phyloP scores from a whole-genome alignment of 1,284 basidiomycete genomes.

The Sporisorium exsertum region DNA sequence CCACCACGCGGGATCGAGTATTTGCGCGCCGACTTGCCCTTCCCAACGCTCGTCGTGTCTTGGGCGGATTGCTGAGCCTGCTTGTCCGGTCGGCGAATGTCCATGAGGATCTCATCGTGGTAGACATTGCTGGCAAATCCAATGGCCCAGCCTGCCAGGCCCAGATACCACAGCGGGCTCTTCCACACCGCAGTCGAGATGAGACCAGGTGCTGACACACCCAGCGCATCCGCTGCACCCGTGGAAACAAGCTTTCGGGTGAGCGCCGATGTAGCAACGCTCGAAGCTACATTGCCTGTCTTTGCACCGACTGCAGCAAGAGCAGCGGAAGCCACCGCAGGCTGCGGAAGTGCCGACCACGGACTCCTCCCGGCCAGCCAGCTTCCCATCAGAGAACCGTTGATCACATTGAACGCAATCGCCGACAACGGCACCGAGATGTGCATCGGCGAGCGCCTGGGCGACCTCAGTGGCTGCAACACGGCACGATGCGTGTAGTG shows the following conservation, averaged over 20 bases:
- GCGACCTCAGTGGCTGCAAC: slow-evolving; percentile 83
- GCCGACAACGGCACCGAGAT: slow-evolving; percentile 76
- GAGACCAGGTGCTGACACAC: slow-evolving; percentile 34
- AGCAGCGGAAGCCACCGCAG: slow-evolving; percentile 66
- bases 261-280: slow-evolving; percentile 19
- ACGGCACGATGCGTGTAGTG: slow-evolving; percentile 89
- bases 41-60: slow-evolving; percentile 30
- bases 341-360: slow-evolving; percentile 43
- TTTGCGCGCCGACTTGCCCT: slow-evolving; percentile 71
- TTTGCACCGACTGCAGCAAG: slow-evolving; percentile 25
- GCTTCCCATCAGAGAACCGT: slow-evolving; percentile 78
- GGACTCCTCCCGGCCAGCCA: slow-evolving; percentile 70
- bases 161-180: slow-evolving; percentile 74
- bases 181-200: slow-evolving; percentile 62
- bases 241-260: slow-evolving; percentile 32
- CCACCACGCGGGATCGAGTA: slow-evolving; percentile 87
- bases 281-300: slow-evolving; percentile 9
- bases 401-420: slow-evolving; percentile 78
- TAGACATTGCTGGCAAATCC: slow-evolving; percentile 83
- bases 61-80: background rate
- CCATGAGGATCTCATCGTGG: slow-evolving; percentile 88
- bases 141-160: slow-evolving; percentile 76
- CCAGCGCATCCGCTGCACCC: slow-evolving; percentile 26
- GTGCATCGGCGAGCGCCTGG: slow-evolving; percentile 82
- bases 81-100: slow-evolving; percentile 71